Evolutionary conservation across 768 basidiomycete species (phyloP), one percentile per base, ranked within the genome.

Genomic region (Podaxis sp.): DNA sequence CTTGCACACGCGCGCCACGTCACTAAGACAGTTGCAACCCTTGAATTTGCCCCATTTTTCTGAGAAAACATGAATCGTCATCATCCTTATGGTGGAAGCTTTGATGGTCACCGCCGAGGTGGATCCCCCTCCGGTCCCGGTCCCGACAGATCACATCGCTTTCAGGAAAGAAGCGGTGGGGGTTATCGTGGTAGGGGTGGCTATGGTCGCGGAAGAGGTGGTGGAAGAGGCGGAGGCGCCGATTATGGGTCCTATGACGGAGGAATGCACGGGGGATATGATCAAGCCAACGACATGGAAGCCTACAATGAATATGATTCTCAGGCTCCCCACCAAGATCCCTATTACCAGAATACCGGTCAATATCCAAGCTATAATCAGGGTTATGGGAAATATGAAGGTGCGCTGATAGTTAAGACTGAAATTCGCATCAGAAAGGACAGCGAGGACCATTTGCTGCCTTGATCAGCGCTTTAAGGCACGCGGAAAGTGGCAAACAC

Each of bases 331-430:
- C 75, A 80, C 65, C 85, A 87, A 76, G 80, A 82, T 68, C 71
- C 82, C 63, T 88, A 84, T 79, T 91, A 89, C 80, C 87, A 90
- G 77, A 87, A 83, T 74, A 76, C 76, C 75, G 78, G 78, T 66
- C 74, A 82, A 61, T 74, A 79, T 71, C 80, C 85, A 72, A 87
- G 81, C 59, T 83, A 78, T 71, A 74, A 80, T 74, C 86, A 89
- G 77, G 86, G 79, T 66, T 89, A 83, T 75, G 66, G 72, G 65
- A 85, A 83, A 77, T 83, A 77, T 79, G 91, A 93, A 93, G 91
- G 91, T 94, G 85, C 91, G 91, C 90, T 88, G 81, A 84, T 27
- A 82, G 75, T 85, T 86, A 77, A 86, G 83, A 85, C 80, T 85
- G 73, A 83, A 46, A 80, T 72, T 68, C 69, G 73, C 73, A 73